Base-by-base conservation (phyloP, 441 rosid genomes). In the Iberis amara region DNA sequence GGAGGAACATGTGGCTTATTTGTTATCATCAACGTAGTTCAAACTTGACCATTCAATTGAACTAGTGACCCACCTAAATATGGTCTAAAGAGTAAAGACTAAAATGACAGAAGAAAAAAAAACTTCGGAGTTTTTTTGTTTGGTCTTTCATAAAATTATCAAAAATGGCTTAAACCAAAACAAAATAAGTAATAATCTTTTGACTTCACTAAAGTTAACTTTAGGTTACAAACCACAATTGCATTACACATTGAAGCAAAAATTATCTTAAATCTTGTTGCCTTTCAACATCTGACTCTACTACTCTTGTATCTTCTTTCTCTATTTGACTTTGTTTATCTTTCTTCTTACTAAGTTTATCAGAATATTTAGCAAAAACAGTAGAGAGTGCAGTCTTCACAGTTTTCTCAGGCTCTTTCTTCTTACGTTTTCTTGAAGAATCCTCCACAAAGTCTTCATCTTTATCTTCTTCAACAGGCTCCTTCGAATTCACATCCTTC, bases 321-420 rank as follows among this genome's bases (percentile, higher is more conserved):
- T 40, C 74, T 14, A 24, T 24, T 4, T 24, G 27, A 24, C 38
- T 38, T 12, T 72, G 56, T 60, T 73, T 61, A 10, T 59, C 59
- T 4, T 72, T 61, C 38, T 57, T 70, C 65, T 68, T 81, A 48
- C 66, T 65, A 52, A 71, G 68, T 69, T 62, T 89, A 57, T 73
- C 62, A 8, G 82, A 76, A 61, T 79, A 86, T 47, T 80, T 79
- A 0, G 85, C 76, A 64, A 81, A 86, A 35, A 92, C 97, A 50
- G 82, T 74, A 7, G 96, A 79, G 11, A 89, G 80, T 0, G 95
- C 90, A 8, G 85, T 84, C 65, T 80, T 92, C 18, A 89, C 75
- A 0, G 81, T 76, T 52, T 63, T 18, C 67, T 84, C 82, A 0
- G 92, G 71, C 65, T 84, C 86, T 43, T 72, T 83, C 73, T 73